Evolutionary conservation across 202 grass and related monocot genomes (phyloP).

Genomic region (Sporobolus alterniflorus): DNA sequence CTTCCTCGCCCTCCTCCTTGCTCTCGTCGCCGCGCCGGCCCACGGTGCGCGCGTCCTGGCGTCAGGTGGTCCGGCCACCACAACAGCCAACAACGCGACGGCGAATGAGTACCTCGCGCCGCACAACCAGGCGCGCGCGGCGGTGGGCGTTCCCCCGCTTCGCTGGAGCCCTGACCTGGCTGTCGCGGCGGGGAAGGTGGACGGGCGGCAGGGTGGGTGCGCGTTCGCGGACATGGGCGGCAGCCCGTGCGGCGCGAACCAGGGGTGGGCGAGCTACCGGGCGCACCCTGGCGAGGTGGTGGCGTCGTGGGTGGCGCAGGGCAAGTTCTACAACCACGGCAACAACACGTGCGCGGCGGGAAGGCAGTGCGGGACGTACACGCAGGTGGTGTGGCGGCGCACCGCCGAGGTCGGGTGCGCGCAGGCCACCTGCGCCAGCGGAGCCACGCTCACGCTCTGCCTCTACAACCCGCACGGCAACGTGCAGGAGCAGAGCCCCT

Average conservation of each 20-base stretch:
- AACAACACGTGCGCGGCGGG: constrained; percentile 69
- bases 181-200: neutral
- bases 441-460: constrained; percentile 66
- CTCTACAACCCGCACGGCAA: constrained; percentile 90
- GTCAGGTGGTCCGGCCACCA: neutral
- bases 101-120: constrained; percentile 53
- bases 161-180: constrained; percentile 64
- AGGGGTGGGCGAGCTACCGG: constrained; percentile 70
- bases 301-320: constrained; percentile 64
- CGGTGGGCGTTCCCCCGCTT: constrained; percentile 51
- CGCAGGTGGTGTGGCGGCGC: constrained; percentile 88
- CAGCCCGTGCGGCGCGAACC: constrained; percentile 75
- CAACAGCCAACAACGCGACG: neutral
- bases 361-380: constrained; percentile 81
- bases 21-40: constrained; percentile 4
- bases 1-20: constrained; percentile 2
- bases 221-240: constrained; percentile 60
- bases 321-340: constrained; percentile 58
- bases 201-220: constrained; percentile 48
- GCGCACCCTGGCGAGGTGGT: constrained; percentile 61
- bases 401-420: constrained; percentile 62
- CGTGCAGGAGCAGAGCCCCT: constrained; percentile 74
- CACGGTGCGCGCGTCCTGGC: constrained; percentile 11
- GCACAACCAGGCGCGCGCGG: constrained; percentile 73
- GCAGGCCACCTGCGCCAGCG: constrained; percentile 60